Percentiles rank a stretch among this genome's conserved stretches.
These are phyloP conservation scores for Hypoxylon crocopeplum DNA, from an alignment of 495 filamentous ascomycete species.

Conservation along the genomic window DNA sequence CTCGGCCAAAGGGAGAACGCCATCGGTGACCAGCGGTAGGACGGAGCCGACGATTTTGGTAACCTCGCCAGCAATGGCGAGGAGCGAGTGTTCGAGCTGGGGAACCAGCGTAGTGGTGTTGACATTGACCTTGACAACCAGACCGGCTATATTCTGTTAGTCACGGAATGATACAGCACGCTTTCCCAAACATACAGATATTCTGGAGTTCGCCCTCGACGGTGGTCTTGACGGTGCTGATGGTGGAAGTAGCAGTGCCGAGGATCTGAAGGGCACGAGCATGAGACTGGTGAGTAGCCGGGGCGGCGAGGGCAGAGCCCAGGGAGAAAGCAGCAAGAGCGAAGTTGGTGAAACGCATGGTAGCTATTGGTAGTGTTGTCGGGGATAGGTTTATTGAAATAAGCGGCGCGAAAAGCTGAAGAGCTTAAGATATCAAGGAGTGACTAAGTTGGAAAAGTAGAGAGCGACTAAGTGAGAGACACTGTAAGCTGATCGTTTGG, in stretches of 20 bases:
- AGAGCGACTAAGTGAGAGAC: conserved; percentile 36
- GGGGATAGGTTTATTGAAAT: conserved; percentile 12
- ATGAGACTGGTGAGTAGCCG: conserved; percentile 18
- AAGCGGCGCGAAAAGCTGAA: conserved; percentile 17
- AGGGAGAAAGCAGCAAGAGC: conserved; percentile 35
- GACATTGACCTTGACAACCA: conserved; percentile 6
- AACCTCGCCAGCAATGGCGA: conserved; percentile 20
- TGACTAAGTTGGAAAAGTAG: conserved; percentile 39
- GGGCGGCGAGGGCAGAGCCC: conserved; percentile 41
- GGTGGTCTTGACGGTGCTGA: conserved; percentile 13
- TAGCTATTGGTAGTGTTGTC: conserved; percentile 20
- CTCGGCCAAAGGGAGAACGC: conserved; percentile 8
- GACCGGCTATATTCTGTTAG: background rate
- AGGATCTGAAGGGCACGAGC: conserved; percentile 20
- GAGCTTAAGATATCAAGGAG: conserved; percentile 34
- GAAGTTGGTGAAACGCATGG: conserved; percentile 42
- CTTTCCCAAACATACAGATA: conserved; percentile 21
- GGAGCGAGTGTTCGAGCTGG: conserved; percentile 30
- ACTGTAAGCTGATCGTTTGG: conserved; percentile 36
- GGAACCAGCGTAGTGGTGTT: conserved; percentile 14
- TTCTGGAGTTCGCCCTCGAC: conserved; percentile 17
- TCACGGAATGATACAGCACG: background rate
- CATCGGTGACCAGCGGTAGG: conserved; percentile 13
- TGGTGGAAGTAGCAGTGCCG: conserved; percentile 5
- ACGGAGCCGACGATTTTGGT: conserved; percentile 24